These are phyloP conservation scores for Cladosporium oxysporum DNA, from an alignment of 2,329 filamentous ascomycete species.

Conservation along the genomic window DNA sequence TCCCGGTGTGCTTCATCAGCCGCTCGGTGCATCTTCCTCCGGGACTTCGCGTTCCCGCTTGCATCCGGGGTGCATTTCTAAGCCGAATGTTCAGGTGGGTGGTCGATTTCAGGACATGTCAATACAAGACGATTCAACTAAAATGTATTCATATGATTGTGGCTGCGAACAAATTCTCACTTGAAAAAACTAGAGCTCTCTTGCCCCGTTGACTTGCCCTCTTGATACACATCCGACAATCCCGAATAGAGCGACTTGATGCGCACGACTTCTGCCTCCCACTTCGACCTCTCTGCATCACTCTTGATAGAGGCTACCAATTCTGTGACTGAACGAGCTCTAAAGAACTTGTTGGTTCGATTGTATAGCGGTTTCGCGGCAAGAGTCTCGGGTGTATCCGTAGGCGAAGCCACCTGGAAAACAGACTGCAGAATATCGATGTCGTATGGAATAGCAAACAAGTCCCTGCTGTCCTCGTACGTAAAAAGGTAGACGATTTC, in stretches of 20 bases:
- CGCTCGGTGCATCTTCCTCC: background rate
- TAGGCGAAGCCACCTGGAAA: background rate
- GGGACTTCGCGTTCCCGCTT: background rate
- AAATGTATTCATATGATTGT: background rate
- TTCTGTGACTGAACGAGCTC: background rate
- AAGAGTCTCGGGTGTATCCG: background rate
- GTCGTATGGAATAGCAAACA: background rate
- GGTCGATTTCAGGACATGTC: background rate
- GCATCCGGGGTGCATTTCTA: slow-evolving; percentile 2
- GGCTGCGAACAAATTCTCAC: background rate
- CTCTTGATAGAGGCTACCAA: background rate
- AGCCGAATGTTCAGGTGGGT: background rate
- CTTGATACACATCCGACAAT: no score
- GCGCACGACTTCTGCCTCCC: background rate
- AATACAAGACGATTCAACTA: background rate
- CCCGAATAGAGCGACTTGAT: background rate
- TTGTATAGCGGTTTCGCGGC: background rate
- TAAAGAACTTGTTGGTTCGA: background rate
- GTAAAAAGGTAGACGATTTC: no score
- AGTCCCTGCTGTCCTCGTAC: no score
- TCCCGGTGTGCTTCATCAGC: background rate
- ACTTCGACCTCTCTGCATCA: background rate
- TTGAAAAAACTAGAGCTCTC: background rate
- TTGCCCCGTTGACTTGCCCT: background rate
- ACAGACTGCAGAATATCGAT: background rate